Conservation (phyloP, 768 basidiomycete species). For the Plicaturopsis crispa region DNA sequence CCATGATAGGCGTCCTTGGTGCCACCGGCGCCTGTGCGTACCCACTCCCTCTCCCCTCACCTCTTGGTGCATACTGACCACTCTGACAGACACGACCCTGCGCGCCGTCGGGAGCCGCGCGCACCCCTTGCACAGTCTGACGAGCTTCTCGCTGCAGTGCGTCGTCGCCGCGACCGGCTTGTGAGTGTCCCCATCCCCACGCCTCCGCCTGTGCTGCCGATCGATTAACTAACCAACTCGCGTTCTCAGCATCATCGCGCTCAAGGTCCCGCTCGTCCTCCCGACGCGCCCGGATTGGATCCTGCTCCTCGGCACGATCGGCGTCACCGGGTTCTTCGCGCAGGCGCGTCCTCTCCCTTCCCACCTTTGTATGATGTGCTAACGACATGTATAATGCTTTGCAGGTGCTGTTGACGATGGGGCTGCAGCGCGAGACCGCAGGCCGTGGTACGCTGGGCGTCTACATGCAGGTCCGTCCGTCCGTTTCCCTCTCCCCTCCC, state of each 20-base stretch:
- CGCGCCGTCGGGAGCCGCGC: slow-evolving; percentile 72
- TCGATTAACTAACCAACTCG: slow-evolving; percentile 1
- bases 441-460: slow-evolving; percentile 55
- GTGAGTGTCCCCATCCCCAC: slow-evolving; percentile 17
- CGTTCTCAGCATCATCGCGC: slow-evolving; percentile 35
- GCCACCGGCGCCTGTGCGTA: slow-evolving; percentile 62
- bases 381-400: neutral
- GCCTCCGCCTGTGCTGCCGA: neutral
- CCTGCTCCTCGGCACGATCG: slow-evolving; percentile 38
- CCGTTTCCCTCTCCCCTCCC: too few relatives aligned
- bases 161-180: slow-evolving; percentile 29
- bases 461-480: slow-evolving; percentile 38
- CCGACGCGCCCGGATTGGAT: slow-evolving; percentile 40
- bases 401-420: slow-evolving; percentile 50
- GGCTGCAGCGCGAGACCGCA: slow-evolving; percentile 58
- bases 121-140: slow-evolving; percentile 64
- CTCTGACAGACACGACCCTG: slow-evolving; percentile 29
- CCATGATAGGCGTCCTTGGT: slow-evolving; percentile 59
- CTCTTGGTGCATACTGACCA: neutral
- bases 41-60: neutral
- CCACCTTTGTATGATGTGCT: neutral
- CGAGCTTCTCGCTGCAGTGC: slow-evolving; percentile 57
- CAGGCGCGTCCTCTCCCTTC: slow-evolving; percentile 17
- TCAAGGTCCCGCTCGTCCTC: slow-evolving; percentile 33
- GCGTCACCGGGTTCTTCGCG: slow-evolving; percentile 43